These are phyloP conservation scores for Xylaria curta DNA, from an alignment of 495 filamentous ascomycete species.

Conservation along the genomic window DNA sequence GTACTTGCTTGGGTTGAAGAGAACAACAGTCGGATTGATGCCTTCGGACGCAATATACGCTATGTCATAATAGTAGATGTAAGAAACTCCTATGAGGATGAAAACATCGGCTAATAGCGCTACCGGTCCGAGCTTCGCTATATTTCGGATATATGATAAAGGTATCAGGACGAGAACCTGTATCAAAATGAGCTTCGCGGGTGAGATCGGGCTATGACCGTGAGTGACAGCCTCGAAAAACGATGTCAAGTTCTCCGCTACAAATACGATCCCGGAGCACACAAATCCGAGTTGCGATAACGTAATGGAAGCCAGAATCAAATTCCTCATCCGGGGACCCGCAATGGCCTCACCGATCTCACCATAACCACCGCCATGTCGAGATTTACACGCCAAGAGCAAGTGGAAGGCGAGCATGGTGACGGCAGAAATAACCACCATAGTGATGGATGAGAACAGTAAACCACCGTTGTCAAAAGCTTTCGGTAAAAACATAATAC, in stretches of 20 bases:
- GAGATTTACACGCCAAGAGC: constrained; percentile 61
- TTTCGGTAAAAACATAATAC: constrained; percentile 73
- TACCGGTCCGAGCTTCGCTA: constrained; percentile 65
- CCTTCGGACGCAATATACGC: constrained; percentile 52
- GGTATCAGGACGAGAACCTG: constrained; percentile 64
- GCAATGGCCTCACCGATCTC: constrained; percentile 64
- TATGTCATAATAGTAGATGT: constrained; percentile 69
- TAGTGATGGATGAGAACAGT: constrained; percentile 67
- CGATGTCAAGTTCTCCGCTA: constrained; percentile 65
- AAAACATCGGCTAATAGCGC: constrained; percentile 67
- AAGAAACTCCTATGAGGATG: constrained; percentile 66
- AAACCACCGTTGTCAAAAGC: constrained; percentile 72
- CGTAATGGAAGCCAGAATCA: constrained; percentile 66
- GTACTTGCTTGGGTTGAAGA: constrained; percentile 67
- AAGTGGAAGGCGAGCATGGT: constrained; percentile 68
- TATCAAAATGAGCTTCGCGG: constrained; percentile 57
- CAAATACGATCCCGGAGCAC: constrained; percentile 69
- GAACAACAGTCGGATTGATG: constrained; percentile 55
- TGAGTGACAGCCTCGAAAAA: constrained; percentile 62
- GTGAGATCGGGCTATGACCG: constrained; percentile 48
- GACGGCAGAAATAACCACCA: constrained; percentile 60
- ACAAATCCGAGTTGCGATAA: constrained; percentile 74
- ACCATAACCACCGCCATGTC: constrained; percentile 65
- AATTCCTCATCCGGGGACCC: constrained; percentile 54
- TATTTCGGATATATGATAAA: constrained; percentile 67